Percentiles rank a stretch among this genome's conserved stretches.
These are phyloP conservation scores for Colletotrichum sp. DNA, from an alignment of 2,329 filamentous ascomycete species.

Conservation along the genomic window DNA sequence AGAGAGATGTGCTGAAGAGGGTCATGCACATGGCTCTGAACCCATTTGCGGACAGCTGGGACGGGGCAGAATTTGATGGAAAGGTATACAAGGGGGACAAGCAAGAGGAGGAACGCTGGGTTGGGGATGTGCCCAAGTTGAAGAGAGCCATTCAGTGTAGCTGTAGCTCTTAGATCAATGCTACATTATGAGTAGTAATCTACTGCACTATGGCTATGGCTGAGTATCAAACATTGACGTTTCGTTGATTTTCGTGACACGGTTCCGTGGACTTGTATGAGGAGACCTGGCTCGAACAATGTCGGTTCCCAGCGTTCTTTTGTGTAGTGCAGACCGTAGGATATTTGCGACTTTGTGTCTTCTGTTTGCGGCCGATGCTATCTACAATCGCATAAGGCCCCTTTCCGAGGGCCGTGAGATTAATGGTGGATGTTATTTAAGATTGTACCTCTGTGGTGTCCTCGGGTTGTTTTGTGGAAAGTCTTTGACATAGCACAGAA, in stretches of 20 bases:
- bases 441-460: neutral
- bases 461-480: neutral
- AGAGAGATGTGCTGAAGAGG: conserved; percentile 77
- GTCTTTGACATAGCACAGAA: neutral
- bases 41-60: conserved; percentile 85
- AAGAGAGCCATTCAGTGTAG: conserved; percentile 90
- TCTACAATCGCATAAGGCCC: neutral
- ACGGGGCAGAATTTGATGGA: conserved; percentile 51
- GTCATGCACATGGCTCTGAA: conserved; percentile 84
- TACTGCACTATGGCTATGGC: neutral
- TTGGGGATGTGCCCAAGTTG: conserved; percentile 80
- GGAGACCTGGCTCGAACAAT: neutral
- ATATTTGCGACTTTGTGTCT: neutral
- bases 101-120: conserved; percentile 82
- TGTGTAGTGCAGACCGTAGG: rapidly evolving
- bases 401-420: neutral
- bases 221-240: neutral
- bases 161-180: conserved; percentile 75
- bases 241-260: neutral
- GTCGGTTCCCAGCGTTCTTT: neutral
- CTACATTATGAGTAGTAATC: neutral
- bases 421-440: neutral
- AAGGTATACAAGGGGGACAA: conserved; percentile 61
- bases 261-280: neutral
- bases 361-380: neutral